These are phyloP conservation scores for Deuterostichococcus epilithicus DNA, from an alignment of 139 green algal genomes.

Conservation along the genomic window DNA sequence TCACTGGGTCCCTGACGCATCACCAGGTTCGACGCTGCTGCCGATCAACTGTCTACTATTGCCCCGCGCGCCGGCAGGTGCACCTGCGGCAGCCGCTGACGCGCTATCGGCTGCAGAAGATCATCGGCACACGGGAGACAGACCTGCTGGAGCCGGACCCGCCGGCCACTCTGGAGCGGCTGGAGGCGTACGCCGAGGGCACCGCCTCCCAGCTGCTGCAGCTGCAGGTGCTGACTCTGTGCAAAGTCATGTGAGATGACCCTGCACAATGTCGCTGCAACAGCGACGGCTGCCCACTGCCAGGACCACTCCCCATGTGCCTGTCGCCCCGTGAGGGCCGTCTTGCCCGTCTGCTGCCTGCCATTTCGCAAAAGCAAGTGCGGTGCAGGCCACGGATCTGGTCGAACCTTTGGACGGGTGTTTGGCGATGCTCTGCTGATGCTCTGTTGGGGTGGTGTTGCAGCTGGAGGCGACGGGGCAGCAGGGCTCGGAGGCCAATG, in stretches of 20 bases:
- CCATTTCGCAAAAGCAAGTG: too few species aligned
- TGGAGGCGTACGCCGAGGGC: slow-evolving; percentile 73
- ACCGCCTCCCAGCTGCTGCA: slow-evolving; percentile 57
- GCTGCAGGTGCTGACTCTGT: slow-evolving; percentile 45
- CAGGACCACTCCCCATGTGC: background rate
- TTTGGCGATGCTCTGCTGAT: too few species aligned
- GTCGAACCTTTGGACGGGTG: too few species aligned
- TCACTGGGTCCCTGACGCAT: too few species aligned
- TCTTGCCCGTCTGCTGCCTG: background rate
- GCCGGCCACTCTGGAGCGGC: slow-evolving; percentile 42
- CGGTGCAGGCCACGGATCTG: too few species aligned
- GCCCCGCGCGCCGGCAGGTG: background rate
- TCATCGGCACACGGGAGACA: slow-evolving; percentile 57
- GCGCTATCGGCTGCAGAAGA: slow-evolving; percentile 64
- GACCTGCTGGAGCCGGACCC: slow-evolving; percentile 50
- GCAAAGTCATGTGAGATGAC: background rate
- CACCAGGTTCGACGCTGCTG: too few species aligned
- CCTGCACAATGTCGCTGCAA: slow-evolving; percentile 40
- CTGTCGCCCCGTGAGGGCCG: background rate
- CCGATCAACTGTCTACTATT: background rate
- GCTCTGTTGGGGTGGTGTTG: background rate
- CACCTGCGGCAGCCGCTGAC: slow-evolving; percentile 13
- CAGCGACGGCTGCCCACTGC: slow-evolving; percentile 4
- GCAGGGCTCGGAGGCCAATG: slow-evolving; percentile 50
- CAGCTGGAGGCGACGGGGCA: slow-evolving; percentile 39